These are phyloP conservation scores for Diaporthe australafricana DNA, from an alignment of 2,329 filamentous ascomycete genomes.

Conservation along the genomic window DNA sequence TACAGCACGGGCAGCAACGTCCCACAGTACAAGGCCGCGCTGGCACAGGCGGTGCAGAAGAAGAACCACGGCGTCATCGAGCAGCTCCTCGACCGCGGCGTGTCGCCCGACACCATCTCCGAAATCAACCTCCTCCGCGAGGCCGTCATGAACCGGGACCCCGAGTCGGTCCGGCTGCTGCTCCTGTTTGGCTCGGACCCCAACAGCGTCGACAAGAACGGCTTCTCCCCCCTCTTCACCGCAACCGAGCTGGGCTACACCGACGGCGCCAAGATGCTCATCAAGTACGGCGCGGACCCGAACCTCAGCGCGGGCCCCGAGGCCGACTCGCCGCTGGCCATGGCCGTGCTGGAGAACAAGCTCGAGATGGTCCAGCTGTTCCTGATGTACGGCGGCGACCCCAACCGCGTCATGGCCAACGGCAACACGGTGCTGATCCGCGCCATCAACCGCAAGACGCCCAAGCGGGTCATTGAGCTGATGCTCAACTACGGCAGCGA, in stretches of 20 bases:
- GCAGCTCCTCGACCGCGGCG: constrained; percentile 69
- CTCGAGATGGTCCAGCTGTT: constrained; percentile 69
- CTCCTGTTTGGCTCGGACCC: constrained; percentile 68
- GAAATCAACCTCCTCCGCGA: constrained; percentile 64
- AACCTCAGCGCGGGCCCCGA: constrained; percentile 53
- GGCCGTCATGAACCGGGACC: constrained; percentile 62
- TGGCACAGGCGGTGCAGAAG: constrained; percentile 66
- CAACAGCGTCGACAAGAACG: constrained; percentile 61
- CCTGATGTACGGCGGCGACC: constrained; percentile 70
- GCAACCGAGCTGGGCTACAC: constrained; percentile 65
- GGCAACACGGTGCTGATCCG: constrained; percentile 72
- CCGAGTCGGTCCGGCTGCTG: constrained; percentile 65
- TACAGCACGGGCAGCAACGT: constrained; percentile 56
- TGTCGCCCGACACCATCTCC: constrained; percentile 59
- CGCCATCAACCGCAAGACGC: constrained; percentile 69
- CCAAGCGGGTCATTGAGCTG: constrained; percentile 66
- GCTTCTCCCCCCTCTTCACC: constrained; percentile 62
- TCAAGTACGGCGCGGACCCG: constrained; percentile 69
- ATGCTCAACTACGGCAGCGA: constrained; percentile 71
- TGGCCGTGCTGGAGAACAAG: constrained; percentile 63
- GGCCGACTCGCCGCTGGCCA: constrained; percentile 65
- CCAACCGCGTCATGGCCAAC: constrained; percentile 63
- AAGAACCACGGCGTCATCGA: constrained; percentile 68
- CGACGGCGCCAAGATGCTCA: constrained; percentile 67
- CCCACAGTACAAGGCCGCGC: constrained; percentile 57